Conservation (phyloP, 352 stramenopile genomes). For the Blastocystis sp. region DNA sequence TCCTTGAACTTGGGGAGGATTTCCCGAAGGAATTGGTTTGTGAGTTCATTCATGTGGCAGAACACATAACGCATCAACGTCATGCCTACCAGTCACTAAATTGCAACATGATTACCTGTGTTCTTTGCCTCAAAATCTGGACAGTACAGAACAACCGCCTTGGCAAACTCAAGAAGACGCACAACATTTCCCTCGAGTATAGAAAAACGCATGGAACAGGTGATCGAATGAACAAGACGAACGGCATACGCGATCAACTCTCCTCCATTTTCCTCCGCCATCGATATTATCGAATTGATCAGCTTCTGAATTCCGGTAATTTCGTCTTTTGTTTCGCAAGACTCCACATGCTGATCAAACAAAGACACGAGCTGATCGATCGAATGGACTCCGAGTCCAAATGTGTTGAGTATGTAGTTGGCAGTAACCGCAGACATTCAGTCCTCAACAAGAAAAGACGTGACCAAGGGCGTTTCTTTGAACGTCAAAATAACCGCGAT, state of each 20-base stretch:
- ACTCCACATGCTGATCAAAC: neutral
- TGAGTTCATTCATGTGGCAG: neutral
- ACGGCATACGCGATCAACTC: neutral
- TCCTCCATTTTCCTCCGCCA: conserved; percentile 17
- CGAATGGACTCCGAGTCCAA: conserved; percentile 19
- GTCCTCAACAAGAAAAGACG: neutral
- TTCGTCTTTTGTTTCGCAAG: neutral
- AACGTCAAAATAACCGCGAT: neutral
- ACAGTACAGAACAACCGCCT: conserved; percentile 28
- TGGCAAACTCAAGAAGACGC: conserved; percentile 17
- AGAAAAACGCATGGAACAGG: neutral
- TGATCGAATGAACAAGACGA: neutral
- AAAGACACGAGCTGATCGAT: conserved; percentile 9
- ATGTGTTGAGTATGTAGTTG: conserved; percentile 3
- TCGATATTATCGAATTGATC: conserved; percentile 34
- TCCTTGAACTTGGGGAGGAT: neutral
- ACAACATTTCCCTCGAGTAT: neutral
- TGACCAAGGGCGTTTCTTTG: neutral
- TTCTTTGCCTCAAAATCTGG: conserved; percentile 11
- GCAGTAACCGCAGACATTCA: neutral
- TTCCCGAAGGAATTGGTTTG: conserved; percentile 40
- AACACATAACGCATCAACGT: neutral
- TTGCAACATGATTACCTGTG: neutral
- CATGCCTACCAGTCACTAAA: neutral
- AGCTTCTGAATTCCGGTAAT: neutral